phyloP scores from a whole-genome alignment of 2,329 filamentous ascomycete species.

The Aureobasidium subglaciale region DNA sequence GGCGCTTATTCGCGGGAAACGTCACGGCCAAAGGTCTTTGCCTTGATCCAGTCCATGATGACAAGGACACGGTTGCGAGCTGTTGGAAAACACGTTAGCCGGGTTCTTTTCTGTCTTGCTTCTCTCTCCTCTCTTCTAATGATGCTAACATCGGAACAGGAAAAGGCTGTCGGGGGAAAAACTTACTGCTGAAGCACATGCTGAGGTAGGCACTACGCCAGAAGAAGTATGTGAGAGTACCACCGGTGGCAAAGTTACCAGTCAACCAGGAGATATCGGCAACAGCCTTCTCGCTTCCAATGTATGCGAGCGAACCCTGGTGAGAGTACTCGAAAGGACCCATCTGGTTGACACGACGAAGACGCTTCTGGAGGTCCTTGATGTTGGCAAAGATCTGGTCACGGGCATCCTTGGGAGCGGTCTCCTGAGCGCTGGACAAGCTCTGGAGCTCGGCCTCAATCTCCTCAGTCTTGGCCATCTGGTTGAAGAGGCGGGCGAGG shows the following conservation, averaged over 20 bases:
- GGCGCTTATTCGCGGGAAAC: constrained; percentile 65
- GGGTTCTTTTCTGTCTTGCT: constrained; percentile 11
- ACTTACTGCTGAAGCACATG: constrained; percentile 99
- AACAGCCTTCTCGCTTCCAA: constrained; percentile 95
- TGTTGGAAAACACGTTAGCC: constrained; percentile 34
- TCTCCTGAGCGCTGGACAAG: constrained; percentile 55
- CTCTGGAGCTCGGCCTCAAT: constrained; percentile 69
- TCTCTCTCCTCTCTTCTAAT: neutral
- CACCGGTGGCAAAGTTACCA: constrained; percentile 89
- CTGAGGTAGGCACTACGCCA: constrained; percentile 97
- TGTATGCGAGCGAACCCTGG: constrained; percentile 94
- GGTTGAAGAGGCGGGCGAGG: constrained; percentile 93
- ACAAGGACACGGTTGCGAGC: constrained; percentile 92
- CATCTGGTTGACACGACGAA: constrained; percentile 85
- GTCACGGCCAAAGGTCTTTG: constrained; percentile 92
- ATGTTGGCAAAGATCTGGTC: constrained; percentile 65
- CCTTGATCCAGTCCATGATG: constrained; percentile 91
- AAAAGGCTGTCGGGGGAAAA: constrained; percentile 26
- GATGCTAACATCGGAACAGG: neutral
- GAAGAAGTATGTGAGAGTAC: constrained; percentile 87
- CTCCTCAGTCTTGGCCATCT: constrained; percentile 89
- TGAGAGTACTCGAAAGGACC: constrained; percentile 98
- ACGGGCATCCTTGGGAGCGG: constrained; percentile 55
- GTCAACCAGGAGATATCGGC: constrained; percentile 97
- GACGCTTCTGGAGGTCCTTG: constrained; percentile 75